phyloP scores from a whole-genome alignment of 352 stramenopile genomes.

The Phytophthora chlamydospora region DNA sequence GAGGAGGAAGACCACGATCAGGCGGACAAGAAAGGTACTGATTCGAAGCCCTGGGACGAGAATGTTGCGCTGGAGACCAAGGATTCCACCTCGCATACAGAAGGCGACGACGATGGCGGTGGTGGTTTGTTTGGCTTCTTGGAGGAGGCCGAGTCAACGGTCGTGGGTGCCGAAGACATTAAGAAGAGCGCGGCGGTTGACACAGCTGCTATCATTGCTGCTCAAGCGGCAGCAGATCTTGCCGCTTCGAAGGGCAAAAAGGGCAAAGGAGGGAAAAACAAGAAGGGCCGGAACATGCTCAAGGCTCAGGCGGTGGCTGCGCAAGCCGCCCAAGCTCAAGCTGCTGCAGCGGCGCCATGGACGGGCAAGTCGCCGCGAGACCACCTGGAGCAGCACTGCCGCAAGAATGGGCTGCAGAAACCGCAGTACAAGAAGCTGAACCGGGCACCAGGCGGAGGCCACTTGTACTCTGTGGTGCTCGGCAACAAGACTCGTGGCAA shows the following conservation, averaged over 20 bases:
- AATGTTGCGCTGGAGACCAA: not conserved
- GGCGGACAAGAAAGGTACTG: conserved; percentile 1
- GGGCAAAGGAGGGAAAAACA: conserved; percentile 41
- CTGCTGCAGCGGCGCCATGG: conserved; percentile 39
- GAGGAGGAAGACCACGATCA: conserved; percentile 10
- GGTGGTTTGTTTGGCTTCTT: conserved; percentile 48
- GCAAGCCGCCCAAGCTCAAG: conserved; percentile 26
- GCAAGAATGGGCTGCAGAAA: conserved; percentile 82
- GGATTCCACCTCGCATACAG: not conserved
- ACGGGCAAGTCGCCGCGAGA: conserved; percentile 88
- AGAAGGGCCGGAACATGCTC: conserved; percentile 37
- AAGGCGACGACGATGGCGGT: conserved; percentile 22
- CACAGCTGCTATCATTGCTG: conserved; percentile 28
- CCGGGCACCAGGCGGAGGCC: conserved; percentile 25
- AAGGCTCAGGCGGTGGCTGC: conserved; percentile 31
- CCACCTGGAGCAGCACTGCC: conserved; percentile 89
- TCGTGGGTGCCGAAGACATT: conserved; percentile 45
- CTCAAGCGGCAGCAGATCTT: conserved; percentile 28
- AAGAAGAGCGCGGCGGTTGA: conserved; percentile 46
- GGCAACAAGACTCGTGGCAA: conserved; percentile 50
- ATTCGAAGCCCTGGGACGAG: conserved; percentile 1
- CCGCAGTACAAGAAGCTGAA: conserved; percentile 78
- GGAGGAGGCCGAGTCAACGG: conserved; percentile 42
- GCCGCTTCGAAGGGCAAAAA: conserved; percentile 36
- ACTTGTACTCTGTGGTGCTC: conserved; percentile 64